These are phyloP conservation scores for Clarireedia monteithiana DNA, from an alignment of 2,329 filamentous ascomycete species.

Conservation along the genomic window DNA sequence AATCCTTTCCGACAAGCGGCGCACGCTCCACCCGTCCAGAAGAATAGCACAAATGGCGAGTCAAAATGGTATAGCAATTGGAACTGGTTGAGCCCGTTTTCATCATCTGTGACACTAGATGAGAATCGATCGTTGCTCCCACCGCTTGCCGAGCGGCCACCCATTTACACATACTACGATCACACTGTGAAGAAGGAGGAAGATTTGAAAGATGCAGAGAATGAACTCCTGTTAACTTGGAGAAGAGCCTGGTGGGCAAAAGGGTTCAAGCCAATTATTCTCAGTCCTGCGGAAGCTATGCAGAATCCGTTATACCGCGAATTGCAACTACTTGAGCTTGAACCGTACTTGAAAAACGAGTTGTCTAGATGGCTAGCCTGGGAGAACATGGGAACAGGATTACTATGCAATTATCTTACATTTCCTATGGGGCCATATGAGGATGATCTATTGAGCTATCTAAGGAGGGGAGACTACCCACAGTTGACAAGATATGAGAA, in stretches of 20 bases:
- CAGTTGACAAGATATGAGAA: constrained; percentile 66
- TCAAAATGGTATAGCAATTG: constrained; percentile 82
- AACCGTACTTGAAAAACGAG: constrained; percentile 57
- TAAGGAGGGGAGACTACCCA: constrained; percentile 70
- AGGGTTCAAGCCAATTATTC: constrained; percentile 77
- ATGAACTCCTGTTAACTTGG: constrained; percentile 77
- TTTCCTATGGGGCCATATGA: constrained; percentile 76
- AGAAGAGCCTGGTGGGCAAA: constrained; percentile 91
- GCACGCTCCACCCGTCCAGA: constrained; percentile 66
- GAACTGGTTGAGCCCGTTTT: constrained; percentile 89
- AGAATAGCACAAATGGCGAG: constrained; percentile 70
- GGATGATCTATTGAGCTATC: constrained; percentile 61
- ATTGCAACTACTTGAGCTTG: constrained; percentile 55
- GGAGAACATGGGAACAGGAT: constrained; percentile 80
- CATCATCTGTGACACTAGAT: constrained; percentile 69
- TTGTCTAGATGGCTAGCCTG: constrained; percentile 85
- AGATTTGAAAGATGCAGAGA: constrained; percentile 63
- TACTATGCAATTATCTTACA: constrained; percentile 71
- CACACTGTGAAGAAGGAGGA: constrained; percentile 53
- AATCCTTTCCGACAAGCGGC: constrained; percentile 63
- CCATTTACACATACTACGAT: constrained; percentile 91
- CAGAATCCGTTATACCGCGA: constrained; percentile 71
- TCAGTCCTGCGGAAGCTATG: constrained; percentile 73
- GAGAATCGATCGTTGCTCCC: constrained; percentile 79
- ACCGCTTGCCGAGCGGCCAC: constrained; percentile 58